Base-by-base conservation (phyloP, 371 early-diverging fungal species). In the Rhizopus microsporus region DNA sequence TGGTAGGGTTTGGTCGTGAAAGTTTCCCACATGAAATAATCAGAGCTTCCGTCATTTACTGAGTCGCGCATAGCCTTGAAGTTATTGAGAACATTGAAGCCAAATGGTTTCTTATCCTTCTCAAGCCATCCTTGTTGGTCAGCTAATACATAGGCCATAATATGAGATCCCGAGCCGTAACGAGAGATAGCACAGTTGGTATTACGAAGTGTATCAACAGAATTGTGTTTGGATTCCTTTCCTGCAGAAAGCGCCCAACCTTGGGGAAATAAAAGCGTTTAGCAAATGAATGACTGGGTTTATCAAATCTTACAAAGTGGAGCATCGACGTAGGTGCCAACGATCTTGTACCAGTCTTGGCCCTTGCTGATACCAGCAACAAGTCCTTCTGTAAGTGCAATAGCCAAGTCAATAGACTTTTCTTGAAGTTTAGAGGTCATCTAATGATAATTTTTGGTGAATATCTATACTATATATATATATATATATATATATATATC, bases 11-110 rank as follows among this genome's bases (percentile, higher is more conserved):
- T 90, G 56, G 93, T 94, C 3, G 91, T 94, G 39, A 91, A 87
- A 0, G 84, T 80, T 56, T 94, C 94, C 94, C 94, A 94, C 67
- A 94, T 75, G 58, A 94, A 94, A 16, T 86, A 90, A 65, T 93
- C 94, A 8, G 74, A 72, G 2, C 67, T 57, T 15, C 76, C 83
- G 9, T 74, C 73, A 48, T 82, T 80, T 43, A 91, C 85, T 3
- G 89, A 88, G n/a, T 81, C 71, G n/a, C 87, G 81, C 79, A 94
- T 83, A 4, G 85, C 85, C 44, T 84, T 63, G 45, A 94, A 84
- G 61, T 92, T 86, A 57, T 88, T 79, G 31, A 88, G 71, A 1
- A 85, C 84, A 4, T 75, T 74, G 57, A 92, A 92, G 16, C 71
- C 46, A 82, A 90, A 57, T 54, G 81, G 59, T 0, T 62, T 53